Evolutionary conservation across 441 rosid genomes (phyloP), one percentile per base, ranked within the genome.

Genomic region (Populus hybrid): DNA sequence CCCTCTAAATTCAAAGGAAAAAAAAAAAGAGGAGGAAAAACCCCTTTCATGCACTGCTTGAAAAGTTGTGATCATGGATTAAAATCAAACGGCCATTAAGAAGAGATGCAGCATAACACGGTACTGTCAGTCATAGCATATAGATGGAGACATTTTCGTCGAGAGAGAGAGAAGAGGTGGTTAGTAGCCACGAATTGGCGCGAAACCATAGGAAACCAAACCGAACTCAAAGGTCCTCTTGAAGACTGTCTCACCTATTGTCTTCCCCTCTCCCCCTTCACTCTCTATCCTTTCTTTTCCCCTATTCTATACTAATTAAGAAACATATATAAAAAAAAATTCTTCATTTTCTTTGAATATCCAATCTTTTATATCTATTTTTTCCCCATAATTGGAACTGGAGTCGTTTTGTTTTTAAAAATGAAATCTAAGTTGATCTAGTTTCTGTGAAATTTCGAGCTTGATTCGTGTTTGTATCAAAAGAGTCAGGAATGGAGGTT

Each of bases 151-250:
- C 72, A 40, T 32, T 63, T 74, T 80, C 69, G 78, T 50, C 38
- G 70, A 72, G 74, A 75, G 75, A 66, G 70, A 75, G 85, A 42
- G 71, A 72, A 72, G 87, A 88, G 81, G 77, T 32, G 86, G 89
- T 82, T 87, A 81, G 86, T 65, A 82, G 83, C 93, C 97, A 92
- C 91, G 75, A 88, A 90, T 91, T 90, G 94, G 95, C 93, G 93
- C 99, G 97, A 88, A 87, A 87, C 75, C 82, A 75, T 84, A 64
- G 94, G 95, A 80, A 80, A 72, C 65, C 73, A 34, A 77, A 84
- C 88, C 97, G 90, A 88, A 89, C 84, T 86, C 78, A 80, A 81
- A 82, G 94, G 88, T 78, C 81, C 63, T 74, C 21, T 79, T 72
- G 85, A 84, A 86, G 85, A 90, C 85, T 90, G 88, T 82, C 91